Evolutionary conservation across 805 yeast genomes (phyloP), one percentile per base, ranked within the genome.

Genomic region (Schwanniomyces polymorphus): DNA sequence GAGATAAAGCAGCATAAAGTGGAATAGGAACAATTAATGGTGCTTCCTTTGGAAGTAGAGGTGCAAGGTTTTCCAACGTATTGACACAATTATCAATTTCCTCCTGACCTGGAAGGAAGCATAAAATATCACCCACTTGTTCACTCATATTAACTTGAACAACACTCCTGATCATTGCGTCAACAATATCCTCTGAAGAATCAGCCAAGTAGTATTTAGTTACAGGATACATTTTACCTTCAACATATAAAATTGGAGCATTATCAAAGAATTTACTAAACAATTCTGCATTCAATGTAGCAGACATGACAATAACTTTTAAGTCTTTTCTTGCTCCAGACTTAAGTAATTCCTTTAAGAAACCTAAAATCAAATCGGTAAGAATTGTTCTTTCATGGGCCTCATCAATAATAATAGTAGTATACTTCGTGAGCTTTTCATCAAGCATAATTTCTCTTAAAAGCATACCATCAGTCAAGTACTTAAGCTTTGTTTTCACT

Each of bases 381-480:
- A 91, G 69, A 1, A 94, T 86, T 0, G 98, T 92, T 63, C 99
- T 80, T 71, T 94, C 99, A 72, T 94, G 99, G 2, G 98, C 99
- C 72, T 94, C 99, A 74, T 94, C 99, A 42, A 94, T 84, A 39
- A 94, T 75, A 8, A 94, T 78, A 0, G 91, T 85, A 25, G 86
- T 74, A 65, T 92, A 94, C 50, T 80, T 80, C 2, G 76, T 65
- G 31, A 94, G 68, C 9, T 67, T 60, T 1, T 80, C 79, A 58
- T 88, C 89, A 50, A 88, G 67, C 94, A 92, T 87, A 52, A 91
- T 67, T 64, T 94, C 98, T 62, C 99, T 80, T 46, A 94, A 68
- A 17, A 94, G 77, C 98, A 94, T 92, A 84, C 99, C 99, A 72
- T 94, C 99, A 0, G 99, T 94, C 40, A 92, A 71, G 61, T 90